Evolutionary conservation across 441 rosid genomes (phyloP).

Genomic region (Euphorbia corollata): DNA sequence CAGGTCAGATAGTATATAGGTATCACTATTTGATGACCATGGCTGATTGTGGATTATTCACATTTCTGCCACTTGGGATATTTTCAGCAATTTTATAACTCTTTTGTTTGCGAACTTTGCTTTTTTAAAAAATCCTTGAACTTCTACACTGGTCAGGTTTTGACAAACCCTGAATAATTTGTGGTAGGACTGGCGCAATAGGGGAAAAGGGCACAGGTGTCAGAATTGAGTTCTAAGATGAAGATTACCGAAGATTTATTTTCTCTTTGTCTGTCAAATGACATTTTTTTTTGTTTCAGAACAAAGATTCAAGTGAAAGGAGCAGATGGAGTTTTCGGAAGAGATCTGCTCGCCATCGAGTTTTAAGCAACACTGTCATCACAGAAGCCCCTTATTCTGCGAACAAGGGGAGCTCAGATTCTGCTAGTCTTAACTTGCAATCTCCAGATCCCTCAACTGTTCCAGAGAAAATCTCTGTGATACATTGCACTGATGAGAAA

Average conservation of each 20-base stretch:
- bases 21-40: neutral
- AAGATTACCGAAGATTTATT: neutral
- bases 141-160: neutral
- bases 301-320: slow-evolving; percentile 47
- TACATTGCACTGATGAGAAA: slow-evolving; percentile 42
- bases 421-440: slow-evolving; percentile 43
- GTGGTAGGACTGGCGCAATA: neutral
- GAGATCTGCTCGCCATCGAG: slow-evolving; percentile 66
- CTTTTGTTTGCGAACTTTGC: neutral
- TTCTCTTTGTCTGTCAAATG: slow-evolving; percentile 3
- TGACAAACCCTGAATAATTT: neutral
- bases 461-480: slow-evolving; percentile 34
- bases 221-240: neutral
- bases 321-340: slow-evolving; percentile 86
- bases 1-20: neutral
- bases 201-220: neutral
- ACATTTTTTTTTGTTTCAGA: slow-evolving; percentile 33
- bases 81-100: neutral
- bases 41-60: neutral
- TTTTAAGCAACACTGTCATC: slow-evolving; percentile 48
- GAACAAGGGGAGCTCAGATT: slow-evolving; percentile 50
- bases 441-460: slow-evolving; percentile 25
- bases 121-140: neutral
- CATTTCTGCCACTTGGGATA: slow-evolving; percentile 3
- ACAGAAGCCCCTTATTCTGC: slow-evolving; percentile 43